A percentile compares a stretch with the other conserved stretches of the same genome.
Conservation (phyloP, 352 stramenopile genomes). For the Phytopythium montanum region DNA sequence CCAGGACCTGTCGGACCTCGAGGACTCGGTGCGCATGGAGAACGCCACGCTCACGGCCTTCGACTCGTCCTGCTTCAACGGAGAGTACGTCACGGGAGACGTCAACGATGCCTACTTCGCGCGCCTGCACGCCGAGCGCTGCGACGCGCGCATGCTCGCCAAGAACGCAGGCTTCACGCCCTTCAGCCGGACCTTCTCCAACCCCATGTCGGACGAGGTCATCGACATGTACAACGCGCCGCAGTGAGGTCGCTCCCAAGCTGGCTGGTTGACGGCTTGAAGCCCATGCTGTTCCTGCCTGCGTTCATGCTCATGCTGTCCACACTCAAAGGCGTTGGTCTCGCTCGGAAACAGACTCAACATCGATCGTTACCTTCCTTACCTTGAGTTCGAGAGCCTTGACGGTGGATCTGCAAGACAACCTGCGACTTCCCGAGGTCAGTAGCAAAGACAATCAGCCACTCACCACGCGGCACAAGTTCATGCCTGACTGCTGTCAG, state of each 20-base stretch:
- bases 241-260: slow-evolving; percentile 65
- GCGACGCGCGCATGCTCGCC: slow-evolving; percentile 77
- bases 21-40: slow-evolving; percentile 82
- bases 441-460: background rate
- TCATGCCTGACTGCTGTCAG: background rate
- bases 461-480: background rate
- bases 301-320: too few species aligned
- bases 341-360: too few species aligned
- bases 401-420: background rate
- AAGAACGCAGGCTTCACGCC: slow-evolving; percentile 81
- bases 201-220: slow-evolving; percentile 73
- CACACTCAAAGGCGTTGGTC: background rate
- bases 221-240: slow-evolving; percentile 89
- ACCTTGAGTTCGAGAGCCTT: background rate
- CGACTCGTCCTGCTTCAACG: slow-evolving; percentile 97
- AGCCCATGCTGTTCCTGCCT: background rate
- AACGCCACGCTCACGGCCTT: slow-evolving; percentile 77
- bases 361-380: background rate
- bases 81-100: slow-evolving; percentile 95
- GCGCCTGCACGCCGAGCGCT: slow-evolving; percentile 71
- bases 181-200: slow-evolving; percentile 77
- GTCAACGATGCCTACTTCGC: slow-evolving; percentile 85
- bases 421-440: background rate
- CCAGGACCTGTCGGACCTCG: slow-evolving; percentile 90
- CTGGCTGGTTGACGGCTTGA: too few species aligned